Base-by-base conservation (phyloP, 1,284 basidiomycete genomes). In the Moesziomyces globuligerus region DNA sequence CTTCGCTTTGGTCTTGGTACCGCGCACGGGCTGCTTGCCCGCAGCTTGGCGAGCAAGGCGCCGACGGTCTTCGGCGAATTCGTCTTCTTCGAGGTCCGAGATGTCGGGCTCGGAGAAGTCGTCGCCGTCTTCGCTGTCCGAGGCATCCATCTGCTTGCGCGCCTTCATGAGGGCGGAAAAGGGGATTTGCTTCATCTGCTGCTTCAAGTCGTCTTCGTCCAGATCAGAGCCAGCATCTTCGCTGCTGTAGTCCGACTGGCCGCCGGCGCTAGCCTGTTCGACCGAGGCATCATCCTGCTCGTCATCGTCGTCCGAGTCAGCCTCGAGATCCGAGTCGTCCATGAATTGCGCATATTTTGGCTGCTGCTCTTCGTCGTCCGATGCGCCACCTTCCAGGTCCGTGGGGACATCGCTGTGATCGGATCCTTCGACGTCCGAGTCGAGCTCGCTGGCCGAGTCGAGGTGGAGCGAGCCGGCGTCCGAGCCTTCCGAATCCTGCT, bases 151-250 rank as follows among this genome's bases (percentile, higher is more conserved):
- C 67, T 61, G 67, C 21, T 58, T 50, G 7, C 47, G 88, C 3
- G 90, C 90, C 68, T 86, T 88, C 11, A 89, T 86, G 25, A 92
- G 84, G 10, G 89, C 85, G 18, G 76, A 74, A 40, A 83, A 81
- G 4, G 81, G 79, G 24, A 82, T 54, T 29, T 61, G 28, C 38
- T 59, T 66, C 62, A 71, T 66, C 48, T 71, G 67, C 28, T 64
- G 51, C 32, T 53, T 36, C 1, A 64, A 38, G 18, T 34, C 51
- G 18, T 56, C 49, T n/a, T 56, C 48, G 17, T 60, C 56, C 18
- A 46, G 47, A 18, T 47, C 56, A 7, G 56, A 51, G 1, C 17
- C 26, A 13, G 37, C 45, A 8, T 64, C 42, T 72, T 28, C 72
- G 76, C 57, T 60, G 74, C 58, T 44, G 83, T 68, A 44, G 11